Conservation (phyloP, 1,139 yeast genomes). For the Insectozyma bohioensis region DNA sequence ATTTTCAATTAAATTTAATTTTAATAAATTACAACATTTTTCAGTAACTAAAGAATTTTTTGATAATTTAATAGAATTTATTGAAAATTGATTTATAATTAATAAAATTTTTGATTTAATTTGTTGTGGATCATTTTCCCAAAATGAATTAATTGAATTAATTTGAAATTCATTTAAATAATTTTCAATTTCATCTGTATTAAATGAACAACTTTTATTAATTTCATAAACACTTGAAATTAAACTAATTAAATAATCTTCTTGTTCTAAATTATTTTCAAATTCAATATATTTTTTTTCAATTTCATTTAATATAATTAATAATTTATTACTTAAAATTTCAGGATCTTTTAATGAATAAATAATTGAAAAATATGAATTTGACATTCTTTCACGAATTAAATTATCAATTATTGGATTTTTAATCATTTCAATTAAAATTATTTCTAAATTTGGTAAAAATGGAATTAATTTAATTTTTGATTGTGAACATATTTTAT, state of each 20-base stretch:
- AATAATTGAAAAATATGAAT: conserved; percentile 61
- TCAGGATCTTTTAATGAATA: conserved; percentile 50
- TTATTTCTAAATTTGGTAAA: conserved; percentile 51
- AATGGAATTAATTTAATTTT: conserved; percentile 45
- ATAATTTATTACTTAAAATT: conserved; percentile 23
- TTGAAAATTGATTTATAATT: conserved; percentile 39
- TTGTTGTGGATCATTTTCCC: conserved; percentile 42
- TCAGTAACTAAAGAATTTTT: conserved; percentile 49
- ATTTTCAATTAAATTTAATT: conserved; percentile 54
- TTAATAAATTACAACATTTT: conserved; percentile 56
- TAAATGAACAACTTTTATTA: conserved; percentile 64
- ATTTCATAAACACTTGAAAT: conserved; percentile 63
- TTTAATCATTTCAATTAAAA: conserved; percentile 54
- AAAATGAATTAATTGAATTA: conserved; percentile 27
- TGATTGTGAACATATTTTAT: conserved; percentile 61
- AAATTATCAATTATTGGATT: conserved; percentile 45
- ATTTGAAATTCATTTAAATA: conserved; percentile 30
- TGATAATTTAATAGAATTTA: conserved; percentile 25
- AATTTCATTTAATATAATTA: conserved; percentile 23
- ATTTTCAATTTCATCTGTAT: conserved; percentile 57
- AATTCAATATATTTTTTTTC: conserved; percentile 1
- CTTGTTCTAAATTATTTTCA: conserved; percentile 12
- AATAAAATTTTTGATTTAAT: conserved; percentile 41
- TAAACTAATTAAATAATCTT: conserved; percentile 53
- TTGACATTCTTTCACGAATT: conserved; percentile 59